Percentiles rank a stretch among this genome's conserved stretches.
These are phyloP conservation scores for Lentinula raphanica DNA, from an alignment of 768 basidiomycete genomes.

Conservation along the genomic window DNA sequence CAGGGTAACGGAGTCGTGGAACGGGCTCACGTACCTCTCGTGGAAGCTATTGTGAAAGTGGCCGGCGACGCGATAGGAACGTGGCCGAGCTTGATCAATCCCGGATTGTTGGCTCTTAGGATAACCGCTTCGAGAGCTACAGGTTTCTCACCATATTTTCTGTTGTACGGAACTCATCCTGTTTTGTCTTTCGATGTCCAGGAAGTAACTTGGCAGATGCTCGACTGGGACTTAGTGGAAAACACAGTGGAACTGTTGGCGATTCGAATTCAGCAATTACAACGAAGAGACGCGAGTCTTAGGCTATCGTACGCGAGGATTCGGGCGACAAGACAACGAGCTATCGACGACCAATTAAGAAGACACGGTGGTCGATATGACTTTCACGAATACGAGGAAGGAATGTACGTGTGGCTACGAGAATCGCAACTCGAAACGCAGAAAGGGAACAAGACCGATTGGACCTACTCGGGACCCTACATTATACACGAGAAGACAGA, in stretches of 20 bases:
- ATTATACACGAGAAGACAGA: too few species aligned
- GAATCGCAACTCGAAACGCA: too few species aligned
- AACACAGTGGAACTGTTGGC: slow-evolving; percentile 21
- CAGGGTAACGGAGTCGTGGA: slow-evolving; percentile 27
- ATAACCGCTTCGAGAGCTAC: slow-evolving; percentile 21
- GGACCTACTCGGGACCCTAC: too few species aligned
- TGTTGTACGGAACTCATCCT: slow-evolving; percentile 24
- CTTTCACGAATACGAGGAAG: too few species aligned
- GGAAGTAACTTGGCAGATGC: slow-evolving; percentile 22
- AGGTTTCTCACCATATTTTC: slow-evolving; percentile 25
- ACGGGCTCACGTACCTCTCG: slow-evolving; percentile 21
- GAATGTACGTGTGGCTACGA: too few species aligned
- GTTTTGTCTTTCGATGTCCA: slow-evolving; percentile 24
- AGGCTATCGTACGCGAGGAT: too few species aligned
- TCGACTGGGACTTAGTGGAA: slow-evolving; percentile 19
- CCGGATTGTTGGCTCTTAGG: slow-evolving; percentile 18
- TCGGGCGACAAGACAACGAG: too few species aligned
- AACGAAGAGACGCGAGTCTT: too few species aligned
- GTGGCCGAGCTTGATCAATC: slow-evolving; percentile 22
- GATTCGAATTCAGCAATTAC: too few species aligned
- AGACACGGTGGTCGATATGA: too few species aligned
- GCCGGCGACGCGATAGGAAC: slow-evolving; percentile 12
- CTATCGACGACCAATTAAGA: too few species aligned
- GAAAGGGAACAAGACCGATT: too few species aligned
- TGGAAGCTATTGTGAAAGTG: slow-evolving; percentile 15